Base-by-base conservation (phyloP, 2,329 filamentous ascomycete genomes). In the Phialophora macrospora region DNA sequence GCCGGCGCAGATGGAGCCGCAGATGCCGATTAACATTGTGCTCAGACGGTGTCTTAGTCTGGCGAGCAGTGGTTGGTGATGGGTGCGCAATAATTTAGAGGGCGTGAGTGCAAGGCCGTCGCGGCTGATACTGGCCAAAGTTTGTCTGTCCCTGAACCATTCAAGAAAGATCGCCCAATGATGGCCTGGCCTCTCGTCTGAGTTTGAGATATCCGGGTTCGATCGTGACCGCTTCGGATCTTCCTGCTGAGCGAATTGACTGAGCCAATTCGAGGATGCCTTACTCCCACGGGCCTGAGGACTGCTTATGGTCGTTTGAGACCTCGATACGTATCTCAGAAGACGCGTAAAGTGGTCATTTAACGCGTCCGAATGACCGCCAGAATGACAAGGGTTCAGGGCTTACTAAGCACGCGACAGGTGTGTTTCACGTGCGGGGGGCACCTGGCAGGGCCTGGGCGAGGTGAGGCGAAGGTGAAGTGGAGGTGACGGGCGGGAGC, bases 1-100 rank as follows among this genome's bases (percentile, higher is more conserved):
- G 74, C 95, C 95, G 56, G 94, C 89, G 81, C 93, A 98, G 73
- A 97, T 94, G 74, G 91, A 79, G 76, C 82, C 82, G 72, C 81
- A 83, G 67, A 84, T 74, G 26, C 82, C 82, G 68, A 84, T 79
- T 58, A 83, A 74, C 78, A 89, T 87, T 80, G 74, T 85, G 67
- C 22, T 44, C 14, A 20, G 14, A 7, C 17, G 38, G 17, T 8
- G 38, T 44, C 1, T 44, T 8, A 44, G 7, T n/a, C 38, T 44
- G 38, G 38, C 17, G 17, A 44, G 14, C 1, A n/a, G 38, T 41
- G 12, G 38, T n/a, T 14, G 12, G 38, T n/a, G 38, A 44, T 44
- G 38, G 17, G 17, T 6, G 5, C 38, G 6, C 38, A n/a, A n/a
- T 8, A 12, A 12, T 12, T 12, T 12, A 7, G 38, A n/a, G 38